Base-by-base conservation (phyloP, 2,329 filamentous ascomycete species). In the Ascochyta pisi region DNA sequence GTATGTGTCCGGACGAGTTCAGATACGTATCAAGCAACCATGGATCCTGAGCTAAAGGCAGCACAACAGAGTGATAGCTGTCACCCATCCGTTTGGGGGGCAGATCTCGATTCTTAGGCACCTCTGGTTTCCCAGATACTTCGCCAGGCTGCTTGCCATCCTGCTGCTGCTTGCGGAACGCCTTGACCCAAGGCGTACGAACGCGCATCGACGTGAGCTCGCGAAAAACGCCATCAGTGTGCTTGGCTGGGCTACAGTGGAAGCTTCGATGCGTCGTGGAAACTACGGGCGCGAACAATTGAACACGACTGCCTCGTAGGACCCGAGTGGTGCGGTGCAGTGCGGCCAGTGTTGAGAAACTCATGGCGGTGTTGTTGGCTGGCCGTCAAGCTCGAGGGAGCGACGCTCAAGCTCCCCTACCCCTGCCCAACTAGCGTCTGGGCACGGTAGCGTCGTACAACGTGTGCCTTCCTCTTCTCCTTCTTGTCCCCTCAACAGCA, bases 21-120 rank as follows among this genome's bases (percentile, higher is more conserved):
- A 91, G 84, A 68, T 93, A 93, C 0, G 87, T 89, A 70, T 93
- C 90, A 10, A 90, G 82, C 12, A 93, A 78, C 88, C 88, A 92
- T 47, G 89, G 88, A 68, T 92, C 90, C 67, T 85, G 87, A 6
- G 85, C 88, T 9, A 92, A 79, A 6, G 89, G 89, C 26, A 92
- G 78, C 15, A 90, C 84, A 41, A 89, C 84, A 52, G 83, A 84
- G 68, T 89, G 86, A 70, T 87, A 89, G 74, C 86, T 89, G 68
- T 91, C 87, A 23, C 81, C 82, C 88, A 91, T 91, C 71, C 81
- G 86, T 74, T 86, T 89, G 1, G 88, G 87, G 10, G 79, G 79
- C 61, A 90, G 69, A 65, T 88, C 82, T 40, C 84, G 83, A 66
- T 85, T 78, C 41, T 67, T 66, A 10, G 76, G 73, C 3, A 76